Evolutionary conservation across 345 rosid species (phyloP).

Genomic region (Excoecaria cochinchinensis): DNA sequence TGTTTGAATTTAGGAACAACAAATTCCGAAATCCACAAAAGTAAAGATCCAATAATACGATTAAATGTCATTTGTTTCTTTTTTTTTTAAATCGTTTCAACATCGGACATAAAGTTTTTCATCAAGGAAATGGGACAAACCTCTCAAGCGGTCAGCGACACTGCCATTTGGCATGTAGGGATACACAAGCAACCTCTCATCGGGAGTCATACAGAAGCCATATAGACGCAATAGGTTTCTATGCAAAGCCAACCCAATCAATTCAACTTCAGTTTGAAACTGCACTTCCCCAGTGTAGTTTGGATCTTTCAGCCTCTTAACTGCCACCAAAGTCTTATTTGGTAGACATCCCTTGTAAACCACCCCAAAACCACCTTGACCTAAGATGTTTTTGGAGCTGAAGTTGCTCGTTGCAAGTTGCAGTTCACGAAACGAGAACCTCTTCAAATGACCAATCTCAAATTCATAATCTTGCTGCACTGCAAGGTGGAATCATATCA

Average conservation of each 20-base stretch:
- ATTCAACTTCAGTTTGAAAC: slow-evolving; percentile 96
- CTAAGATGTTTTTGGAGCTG: slow-evolving; percentile 69
- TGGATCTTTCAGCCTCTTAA: slow-evolving; percentile 93
- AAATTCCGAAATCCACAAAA: neutral
- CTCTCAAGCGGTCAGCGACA: slow-evolving; percentile 87
- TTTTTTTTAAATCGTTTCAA: neutral
- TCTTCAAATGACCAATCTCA: slow-evolving; percentile 79
- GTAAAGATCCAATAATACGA: neutral
- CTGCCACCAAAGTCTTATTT: slow-evolving; percentile 70
- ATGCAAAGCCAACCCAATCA: slow-evolving; percentile 95
- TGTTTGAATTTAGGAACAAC: neutral
- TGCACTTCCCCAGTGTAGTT: slow-evolving; percentile 83
- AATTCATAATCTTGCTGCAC: slow-evolving; percentile 90
- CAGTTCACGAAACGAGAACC: slow-evolving; percentile 81
- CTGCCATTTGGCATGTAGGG: slow-evolving; percentile 98
- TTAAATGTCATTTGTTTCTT: neutral
- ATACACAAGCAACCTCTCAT: slow-evolving; percentile 88
- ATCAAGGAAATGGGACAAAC: slow-evolving; percentile 34
- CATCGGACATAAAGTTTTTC: neutral
- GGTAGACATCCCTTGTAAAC: slow-evolving; percentile 89
- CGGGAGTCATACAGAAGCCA: slow-evolving; percentile 85
- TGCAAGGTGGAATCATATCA: slow-evolving; percentile 28
- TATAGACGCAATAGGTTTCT: slow-evolving; percentile 79
- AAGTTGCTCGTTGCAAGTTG: slow-evolving; percentile 77
- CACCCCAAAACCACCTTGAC: slow-evolving; percentile 97